Conservation (phyloP, 1,284 basidiomycete genomes). For the Papiliotrema fonsecae region DNA sequence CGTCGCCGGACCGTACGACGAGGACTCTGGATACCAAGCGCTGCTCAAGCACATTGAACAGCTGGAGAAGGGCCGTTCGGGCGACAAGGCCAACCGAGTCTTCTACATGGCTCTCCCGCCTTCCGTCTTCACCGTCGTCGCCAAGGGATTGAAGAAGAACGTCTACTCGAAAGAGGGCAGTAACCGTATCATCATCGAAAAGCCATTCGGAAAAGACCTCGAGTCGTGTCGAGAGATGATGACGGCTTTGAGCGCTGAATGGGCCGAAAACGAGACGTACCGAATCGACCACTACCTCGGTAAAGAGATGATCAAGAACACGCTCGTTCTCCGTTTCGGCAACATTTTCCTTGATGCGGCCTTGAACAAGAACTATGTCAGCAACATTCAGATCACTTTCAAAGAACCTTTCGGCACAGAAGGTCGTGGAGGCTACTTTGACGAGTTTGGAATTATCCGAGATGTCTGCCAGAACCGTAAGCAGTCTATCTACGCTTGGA, state of each 20-base stretch:
- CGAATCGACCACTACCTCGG: constrained; percentile 97
- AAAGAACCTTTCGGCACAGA: constrained; percentile 97
- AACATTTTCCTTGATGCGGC: constrained; percentile 79
- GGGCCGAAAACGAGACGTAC: constrained; percentile 94
- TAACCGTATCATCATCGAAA: constrained; percentile 92
- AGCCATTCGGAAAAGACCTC: constrained; percentile 92
- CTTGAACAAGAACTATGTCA: constrained; percentile 92
- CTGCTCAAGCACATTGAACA: constrained; percentile 70
- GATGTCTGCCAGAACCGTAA: constrained; percentile 93
- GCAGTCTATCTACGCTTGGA: constrained; percentile 48
- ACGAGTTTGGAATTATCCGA: constrained; percentile 96
- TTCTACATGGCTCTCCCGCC: constrained; percentile 95
- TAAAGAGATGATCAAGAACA: constrained; percentile 98
- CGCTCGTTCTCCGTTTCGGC: constrained; percentile 88
- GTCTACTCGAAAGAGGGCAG: constrained; percentile 68
- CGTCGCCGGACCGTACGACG: constrained; percentile 81
- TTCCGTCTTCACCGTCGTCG: constrained; percentile 84
- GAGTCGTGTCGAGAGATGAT: constrained; percentile 79
- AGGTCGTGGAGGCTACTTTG: constrained; percentile 95
- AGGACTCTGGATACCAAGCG: constrained; percentile 67
- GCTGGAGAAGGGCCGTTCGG: constrained; percentile 64
- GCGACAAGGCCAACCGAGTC: constrained; percentile 59
- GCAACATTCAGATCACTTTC: constrained; percentile 96
- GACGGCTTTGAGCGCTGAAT: constrained; percentile 71
- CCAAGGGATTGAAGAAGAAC: constrained; percentile 72